Conservation (phyloP, 108 stramenopile genomes). For the Cyclotella choctawhatcheeana region DNA sequence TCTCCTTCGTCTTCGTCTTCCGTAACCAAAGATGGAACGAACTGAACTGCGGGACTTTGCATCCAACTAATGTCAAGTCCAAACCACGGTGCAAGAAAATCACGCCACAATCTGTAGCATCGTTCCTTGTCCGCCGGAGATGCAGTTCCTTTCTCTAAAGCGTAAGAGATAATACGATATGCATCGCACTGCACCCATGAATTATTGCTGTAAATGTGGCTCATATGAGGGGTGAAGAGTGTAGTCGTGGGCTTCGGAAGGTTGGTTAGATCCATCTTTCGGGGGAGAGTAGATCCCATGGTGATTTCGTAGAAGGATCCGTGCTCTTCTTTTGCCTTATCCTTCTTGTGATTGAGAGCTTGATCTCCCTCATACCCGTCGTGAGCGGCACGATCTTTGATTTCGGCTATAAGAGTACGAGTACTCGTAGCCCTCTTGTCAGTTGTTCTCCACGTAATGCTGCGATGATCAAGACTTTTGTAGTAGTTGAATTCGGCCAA, state of each 20-base stretch:
- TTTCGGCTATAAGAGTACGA: slow-evolving; percentile 81
- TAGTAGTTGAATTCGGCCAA: slow-evolving; percentile 86
- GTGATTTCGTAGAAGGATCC: slow-evolving; percentile 86
- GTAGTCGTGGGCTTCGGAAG: slow-evolving; percentile 77
- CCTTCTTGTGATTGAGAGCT: slow-evolving; percentile 69
- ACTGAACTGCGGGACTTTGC: slow-evolving; percentile 66
- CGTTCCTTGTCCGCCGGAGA: slow-evolving; percentile 86
- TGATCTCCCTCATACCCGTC: slow-evolving; percentile 74
- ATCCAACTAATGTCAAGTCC: slow-evolving; percentile 79
- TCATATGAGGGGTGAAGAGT: slow-evolving; percentile 87
- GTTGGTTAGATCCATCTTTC: slow-evolving; percentile 70
- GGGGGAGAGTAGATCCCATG: slow-evolving; percentile 60
- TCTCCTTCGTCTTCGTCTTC: slow-evolving; percentile 42
- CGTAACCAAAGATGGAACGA: slow-evolving; percentile 29
- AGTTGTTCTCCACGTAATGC: slow-evolving; percentile 83
- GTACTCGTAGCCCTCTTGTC: slow-evolving; percentile 88
- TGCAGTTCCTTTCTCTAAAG: slow-evolving; percentile 79
- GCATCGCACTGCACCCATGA: slow-evolving; percentile 83
- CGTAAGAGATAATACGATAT: slow-evolving; percentile 82
- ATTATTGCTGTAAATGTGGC: slow-evolving; percentile 71
- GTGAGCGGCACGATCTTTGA: slow-evolving; percentile 86
- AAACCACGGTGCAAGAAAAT: slow-evolving; percentile 89
- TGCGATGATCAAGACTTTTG: slow-evolving; percentile 86
- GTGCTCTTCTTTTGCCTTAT: slow-evolving; percentile 90
- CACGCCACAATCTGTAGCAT: slow-evolving; percentile 83